These are phyloP conservation scores for Erythrophleum ivorense DNA, from an alignment of 331 rosid genomes.

Conservation along the genomic window DNA sequence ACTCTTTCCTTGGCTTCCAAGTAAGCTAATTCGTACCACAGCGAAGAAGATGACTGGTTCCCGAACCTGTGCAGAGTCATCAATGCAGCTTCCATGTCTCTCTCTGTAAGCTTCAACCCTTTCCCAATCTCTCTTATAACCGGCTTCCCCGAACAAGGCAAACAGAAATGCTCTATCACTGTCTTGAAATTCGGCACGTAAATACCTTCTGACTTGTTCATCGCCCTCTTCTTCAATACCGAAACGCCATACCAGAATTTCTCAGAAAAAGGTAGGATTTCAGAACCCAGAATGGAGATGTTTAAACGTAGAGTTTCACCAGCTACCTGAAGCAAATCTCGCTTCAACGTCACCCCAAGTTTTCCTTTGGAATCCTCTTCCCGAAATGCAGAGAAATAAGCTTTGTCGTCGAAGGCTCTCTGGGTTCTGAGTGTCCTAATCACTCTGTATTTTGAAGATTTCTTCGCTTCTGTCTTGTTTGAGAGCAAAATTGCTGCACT, in stretches of 20 bases:
- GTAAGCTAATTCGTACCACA: constrained; percentile 86
- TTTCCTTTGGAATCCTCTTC: constrained; percentile 82
- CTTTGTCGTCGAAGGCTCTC: constrained; percentile 73
- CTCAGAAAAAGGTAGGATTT: constrained; percentile 67
- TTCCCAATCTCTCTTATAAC: constrained; percentile 66
- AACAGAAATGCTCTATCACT: constrained; percentile 65
- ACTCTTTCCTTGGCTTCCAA: constrained; percentile 81
- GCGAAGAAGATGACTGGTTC: constrained; percentile 75
- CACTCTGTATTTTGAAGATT: constrained; percentile 60
- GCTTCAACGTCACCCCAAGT: constrained; percentile 67
- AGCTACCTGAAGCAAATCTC: constrained; percentile 66
- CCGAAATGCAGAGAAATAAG: constrained; percentile 65
- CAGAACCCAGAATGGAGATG: constrained; percentile 54
- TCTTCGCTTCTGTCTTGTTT: constrained; percentile 56
- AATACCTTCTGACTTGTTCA: constrained; percentile 47
- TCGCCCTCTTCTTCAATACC: constrained; percentile 40
- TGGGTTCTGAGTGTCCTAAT: constrained; percentile 59
- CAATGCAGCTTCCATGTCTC: constrained; percentile 70
- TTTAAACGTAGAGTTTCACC: constrained; percentile 67
- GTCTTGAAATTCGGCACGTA: constrained; percentile 74
- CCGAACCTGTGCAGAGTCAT: constrained; percentile 88
- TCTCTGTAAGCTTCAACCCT: constrained; percentile 72
- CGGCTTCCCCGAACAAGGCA: constrained; percentile 67
- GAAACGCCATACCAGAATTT: constrained; percentile 52
- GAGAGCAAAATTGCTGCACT: constrained; percentile 81